Base-by-base conservation (phyloP, 148 eudicot genomes). In the Limonium bicolor region DNA sequence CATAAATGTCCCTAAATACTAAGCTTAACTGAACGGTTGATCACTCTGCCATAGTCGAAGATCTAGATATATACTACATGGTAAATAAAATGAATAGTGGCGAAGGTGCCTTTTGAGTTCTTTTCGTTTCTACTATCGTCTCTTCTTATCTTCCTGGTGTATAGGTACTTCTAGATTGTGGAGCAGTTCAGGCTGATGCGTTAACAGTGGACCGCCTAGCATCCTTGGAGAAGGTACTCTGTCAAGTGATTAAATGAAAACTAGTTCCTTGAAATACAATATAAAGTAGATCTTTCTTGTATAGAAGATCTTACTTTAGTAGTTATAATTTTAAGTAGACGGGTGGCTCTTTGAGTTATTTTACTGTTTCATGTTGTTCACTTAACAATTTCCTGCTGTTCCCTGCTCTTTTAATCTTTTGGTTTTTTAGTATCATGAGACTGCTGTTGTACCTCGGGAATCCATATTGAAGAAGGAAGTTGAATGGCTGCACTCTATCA, bases 111-210 rank as follows among this genome's bases (percentile, higher is more conserved):
- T 21, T 43, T 43, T 9, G 1, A n/a, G n/a, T n/a, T 43, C 5
- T 3, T 10, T 43, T 12, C 10, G 23, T 41, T 19, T 41, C 5
- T 55, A 25, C 18, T 17, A 17, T 20, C 26, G 18, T 28, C 4
- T 41, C 27, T 25, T 46, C 36, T 38, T 14, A n/a, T n/a, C n/a
- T n/a, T n/a, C n/a, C n/a, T 51, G 41, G 36, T 27, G 39, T 47
- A 15, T 70, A 90, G 99, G 78, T 90, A 38, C 80, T 90, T 37
- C 59, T 90, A 41, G 99, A 90, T 54, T 90, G 99, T 69, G 99
- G 99, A 60, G 99, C 99, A 44, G 95, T 90, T 63, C 99, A 90
- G 73, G 87, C 95, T 46, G 99, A 90, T 70, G 99, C 99, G 46
- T 67, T 90, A 69, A 90, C 95, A 18, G 99, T 90, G 56, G 99